Conservation (phyloP, 1,284 basidiomycete genomes). For the Ceratobasidium sp. region DNA sequence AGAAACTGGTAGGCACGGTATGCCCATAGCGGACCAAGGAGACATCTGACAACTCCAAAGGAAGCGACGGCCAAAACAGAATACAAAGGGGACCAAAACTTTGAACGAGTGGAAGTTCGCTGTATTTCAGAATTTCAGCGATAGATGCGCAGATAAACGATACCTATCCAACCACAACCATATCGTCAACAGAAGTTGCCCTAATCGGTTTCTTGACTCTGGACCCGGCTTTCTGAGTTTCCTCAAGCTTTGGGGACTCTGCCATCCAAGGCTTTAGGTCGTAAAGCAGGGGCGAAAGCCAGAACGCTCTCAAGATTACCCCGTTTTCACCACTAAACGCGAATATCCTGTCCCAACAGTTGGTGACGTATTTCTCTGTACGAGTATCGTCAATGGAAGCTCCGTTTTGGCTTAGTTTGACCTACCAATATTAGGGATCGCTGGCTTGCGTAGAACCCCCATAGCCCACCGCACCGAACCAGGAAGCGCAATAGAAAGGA, state of each 20-base stretch:
- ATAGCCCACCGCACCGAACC: neutral
- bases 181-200: neutral
- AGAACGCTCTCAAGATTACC: neutral
- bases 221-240: neutral
- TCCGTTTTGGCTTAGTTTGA: neutral
- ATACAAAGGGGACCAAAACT: no score
- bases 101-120: no score
- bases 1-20: no score
- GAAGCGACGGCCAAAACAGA: no score
- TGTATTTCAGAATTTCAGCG: no score
- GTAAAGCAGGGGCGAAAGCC: neutral
- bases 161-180: conserved; percentile 54
- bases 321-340: neutral
- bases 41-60: no score
- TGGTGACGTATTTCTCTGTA: neutral
- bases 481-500: neutral
- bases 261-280: neutral
- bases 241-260: neutral
- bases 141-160: no score
- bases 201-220: neutral
- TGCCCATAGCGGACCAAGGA: no score
- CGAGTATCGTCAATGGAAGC: neutral
- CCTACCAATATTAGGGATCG: conserved; percentile 7
- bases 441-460: neutral
- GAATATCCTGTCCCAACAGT: neutral